Conservation (phyloP, 768 basidiomycete genomes). For the Lentinula detonsa region DNA sequence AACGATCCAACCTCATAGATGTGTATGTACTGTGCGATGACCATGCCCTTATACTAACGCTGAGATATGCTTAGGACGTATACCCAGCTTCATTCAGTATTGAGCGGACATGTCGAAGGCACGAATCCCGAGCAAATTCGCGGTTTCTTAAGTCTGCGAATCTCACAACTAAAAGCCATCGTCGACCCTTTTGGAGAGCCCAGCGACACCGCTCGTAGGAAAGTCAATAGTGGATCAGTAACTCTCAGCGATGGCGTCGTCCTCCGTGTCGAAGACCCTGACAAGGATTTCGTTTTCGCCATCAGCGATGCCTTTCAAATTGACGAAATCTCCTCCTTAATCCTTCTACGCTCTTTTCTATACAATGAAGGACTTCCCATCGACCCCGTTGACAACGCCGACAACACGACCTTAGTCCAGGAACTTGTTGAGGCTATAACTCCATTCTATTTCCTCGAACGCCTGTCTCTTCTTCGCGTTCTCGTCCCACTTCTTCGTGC, state of each 20-base stretch:
- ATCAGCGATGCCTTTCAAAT: conserved; percentile 71
- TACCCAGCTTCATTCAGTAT: conserved; percentile 51
- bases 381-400: conserved; percentile 37
- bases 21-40: conserved; percentile 38
- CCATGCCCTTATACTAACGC: not conserved
- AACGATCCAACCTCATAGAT: conserved; percentile 68
- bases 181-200: conserved; percentile 66
- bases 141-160: conserved; percentile 53
- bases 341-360: conserved; percentile 70
- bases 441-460: conserved; percentile 78
- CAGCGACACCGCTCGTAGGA: conserved; percentile 57
- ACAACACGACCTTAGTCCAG: conserved; percentile 38
- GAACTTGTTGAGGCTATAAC: conserved; percentile 68
- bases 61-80: conserved; percentile 43
- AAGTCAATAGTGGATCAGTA: conserved; percentile 62
- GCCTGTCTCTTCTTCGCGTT: conserved; percentile 60
- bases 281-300: conserved; percentile 64
- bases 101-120: conserved; percentile 56
- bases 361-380: conserved; percentile 70
- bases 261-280: conserved; percentile 57
- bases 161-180: conserved; percentile 49
- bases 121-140: conserved; percentile 51
- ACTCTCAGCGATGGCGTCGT: conserved; percentile 61
- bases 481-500: conserved; percentile 75
- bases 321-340: conserved; percentile 74